These are phyloP conservation scores for Stachybotrys echinatus DNA, from an alignment of 2,329 filamentous ascomycete species.

Conservation along the genomic window DNA sequence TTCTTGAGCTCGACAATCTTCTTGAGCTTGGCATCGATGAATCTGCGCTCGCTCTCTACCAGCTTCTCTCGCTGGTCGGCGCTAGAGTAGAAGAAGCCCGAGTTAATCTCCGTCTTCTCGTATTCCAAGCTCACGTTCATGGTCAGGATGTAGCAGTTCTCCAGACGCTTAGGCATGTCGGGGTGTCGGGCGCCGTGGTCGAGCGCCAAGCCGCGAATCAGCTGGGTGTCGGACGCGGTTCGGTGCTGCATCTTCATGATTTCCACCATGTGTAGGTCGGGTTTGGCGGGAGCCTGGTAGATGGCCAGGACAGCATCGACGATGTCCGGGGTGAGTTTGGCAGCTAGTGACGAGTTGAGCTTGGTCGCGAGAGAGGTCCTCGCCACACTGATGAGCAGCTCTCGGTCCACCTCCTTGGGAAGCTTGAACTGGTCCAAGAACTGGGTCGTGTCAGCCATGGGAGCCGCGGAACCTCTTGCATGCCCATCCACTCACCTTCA, in stretches of 20 bases:
- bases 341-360: slow-evolving; percentile 81
- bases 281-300: slow-evolving; percentile 82
- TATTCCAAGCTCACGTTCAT: slow-evolving; percentile 97
- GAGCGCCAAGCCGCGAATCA: slow-evolving; percentile 86
- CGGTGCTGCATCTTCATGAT: slow-evolving; percentile 99
- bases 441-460: slow-evolving; percentile 34
- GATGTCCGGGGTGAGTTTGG: slow-evolving; percentile 89
- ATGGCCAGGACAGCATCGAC: slow-evolving; percentile 96
- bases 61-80: slow-evolving; percentile 97
- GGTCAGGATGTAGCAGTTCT: slow-evolving; percentile 92
- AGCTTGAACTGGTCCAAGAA: slow-evolving; percentile 96
- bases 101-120: slow-evolving; percentile 99
- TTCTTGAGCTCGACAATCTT: slow-evolving; percentile 99
- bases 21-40: slow-evolving; percentile 92
- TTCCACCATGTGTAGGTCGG: slow-evolving; percentile 97
- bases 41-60: slow-evolving; percentile 92
- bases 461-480: neutral
- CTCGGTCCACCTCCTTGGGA: slow-evolving; percentile 79
- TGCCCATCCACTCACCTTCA: slow-evolving; percentile 56
- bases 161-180: slow-evolving; percentile 94
- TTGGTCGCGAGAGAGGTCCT: slow-evolving; percentile 94
- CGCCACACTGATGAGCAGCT: slow-evolving; percentile 88
- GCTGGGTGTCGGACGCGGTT: slow-evolving; percentile 88
- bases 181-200: slow-evolving; percentile 96
- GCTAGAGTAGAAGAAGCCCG: slow-evolving; percentile 95